Base-by-base conservation (phyloP, 345 rosid genomes). In the Eucalyptus curtisii region DNA sequence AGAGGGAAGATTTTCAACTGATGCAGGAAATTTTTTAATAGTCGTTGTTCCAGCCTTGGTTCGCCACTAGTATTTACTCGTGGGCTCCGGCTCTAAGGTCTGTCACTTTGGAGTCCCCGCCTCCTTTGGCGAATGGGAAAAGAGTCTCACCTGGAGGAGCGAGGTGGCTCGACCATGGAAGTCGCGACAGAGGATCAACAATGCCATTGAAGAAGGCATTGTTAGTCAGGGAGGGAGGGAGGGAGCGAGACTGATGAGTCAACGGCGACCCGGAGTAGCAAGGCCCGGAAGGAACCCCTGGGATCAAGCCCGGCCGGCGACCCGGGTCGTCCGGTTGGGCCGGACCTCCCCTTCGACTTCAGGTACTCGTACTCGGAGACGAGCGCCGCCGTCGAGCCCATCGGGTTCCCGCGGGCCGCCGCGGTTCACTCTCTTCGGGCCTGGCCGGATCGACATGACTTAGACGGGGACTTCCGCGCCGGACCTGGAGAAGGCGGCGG, bases 371-470 rank as follows among this genome's bases (percentile, higher is more conserved):
- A 96, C 87, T 95, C 99, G 16, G 98, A 97, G 94, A 88, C 94
- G 50, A 91, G 94, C 87, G 95, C 95, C 10, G 91, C 49, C 4
- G 86, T 92, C 55, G 89, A 94, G 88, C 99, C 99, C 47, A 95
- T 96, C 66, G 97, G 99, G 80, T 97, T 88, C n/a, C 88, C 97
- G 99, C 8, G 99, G 96, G 88, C 96, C 98, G 53, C 97, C 95
- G 89, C 92, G 97, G 88, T 97, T 97, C 90, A 95, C 97, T 82
- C 99, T 97, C 2, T 96, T 97, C 71, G 99, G 99, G 22, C 99
- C 99, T 2, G 96, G 99, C 42, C 94, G 96, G 87, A 93, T 97
- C 27, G 95, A 95, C 84, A 90, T 98, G 91, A 92, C 92, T 86
- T 97, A 97, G 99, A 96, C 98, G 0, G 99, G 99, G 27, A 94